phyloP scores from a whole-genome alignment of 2,329 filamentous ascomycete genomes.

The Ustulina deusta region DNA sequence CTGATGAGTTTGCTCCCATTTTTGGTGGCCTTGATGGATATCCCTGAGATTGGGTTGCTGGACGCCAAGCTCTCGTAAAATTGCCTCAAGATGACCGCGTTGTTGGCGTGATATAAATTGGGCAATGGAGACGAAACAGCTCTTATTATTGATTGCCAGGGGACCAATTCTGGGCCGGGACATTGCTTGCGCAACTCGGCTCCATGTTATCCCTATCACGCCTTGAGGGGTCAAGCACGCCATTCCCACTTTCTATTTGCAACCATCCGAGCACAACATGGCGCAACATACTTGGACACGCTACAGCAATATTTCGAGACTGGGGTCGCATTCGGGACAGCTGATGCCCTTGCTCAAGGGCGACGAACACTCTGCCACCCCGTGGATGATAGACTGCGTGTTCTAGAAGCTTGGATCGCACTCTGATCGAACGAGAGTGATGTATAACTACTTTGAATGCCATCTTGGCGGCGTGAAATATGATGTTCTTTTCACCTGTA shows the following conservation, averaged over 20 bases:
- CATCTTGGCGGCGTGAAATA: conserved; percentile 19
- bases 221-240: conserved; percentile 27
- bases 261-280: conserved; percentile 22
- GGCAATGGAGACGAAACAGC: conserved; percentile 14
- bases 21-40: conserved; percentile 23
- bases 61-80: conserved; percentile 15
- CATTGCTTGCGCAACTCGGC: conserved; percentile 19
- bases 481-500: conserved; percentile 8
- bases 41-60: conserved; percentile 18
- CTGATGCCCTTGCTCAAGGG: conserved; percentile 11
- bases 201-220: conserved; percentile 23
- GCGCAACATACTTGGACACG: conserved; percentile 14
- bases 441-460: conserved; percentile 16
- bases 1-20: conserved; percentile 23
- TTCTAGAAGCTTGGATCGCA: conserved; percentile 11
- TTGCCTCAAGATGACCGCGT: conserved; percentile 13
- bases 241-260: conserved; percentile 21
- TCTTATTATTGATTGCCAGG: conserved; percentile 14
- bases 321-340: conserved; percentile 15
- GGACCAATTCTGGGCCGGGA: conserved; percentile 13
- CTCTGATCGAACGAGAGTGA: conserved; percentile 10
- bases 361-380: conserved; percentile 7
- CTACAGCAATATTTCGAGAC: conserved; percentile 17
- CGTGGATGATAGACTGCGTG: conserved; percentile 5
- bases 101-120: conserved; percentile 23